Conservation (phyloP, 2,329 filamentous ascomycete genomes). For the Botryotinia convoluta region DNA sequence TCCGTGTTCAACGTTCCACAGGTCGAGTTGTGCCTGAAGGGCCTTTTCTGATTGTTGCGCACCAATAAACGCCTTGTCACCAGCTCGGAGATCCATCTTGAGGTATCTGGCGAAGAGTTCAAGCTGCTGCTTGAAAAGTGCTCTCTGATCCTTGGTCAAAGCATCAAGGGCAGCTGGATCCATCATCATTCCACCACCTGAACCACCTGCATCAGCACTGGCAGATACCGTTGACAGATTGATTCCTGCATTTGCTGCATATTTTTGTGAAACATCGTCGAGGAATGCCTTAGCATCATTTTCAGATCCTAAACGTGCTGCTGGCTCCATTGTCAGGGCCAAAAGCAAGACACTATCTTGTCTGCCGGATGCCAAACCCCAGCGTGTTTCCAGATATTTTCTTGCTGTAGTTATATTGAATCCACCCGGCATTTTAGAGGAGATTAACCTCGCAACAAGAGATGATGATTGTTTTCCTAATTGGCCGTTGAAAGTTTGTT, state of each 20-base stretch:
- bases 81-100: slow-evolving; percentile 94
- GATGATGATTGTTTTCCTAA: slow-evolving; percentile 95
- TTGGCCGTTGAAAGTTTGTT: slow-evolving; percentile 97
- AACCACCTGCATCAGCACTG: slow-evolving; percentile 68
- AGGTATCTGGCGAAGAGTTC: slow-evolving; percentile 93
- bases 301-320: slow-evolving; percentile 84
- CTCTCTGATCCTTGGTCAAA: slow-evolving; percentile 92
- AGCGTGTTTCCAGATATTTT: slow-evolving; percentile 92
- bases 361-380: slow-evolving; percentile 81
- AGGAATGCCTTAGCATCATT: slow-evolving; percentile 89
- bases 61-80: slow-evolving; percentile 86
- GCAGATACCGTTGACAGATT: slow-evolving; percentile 74
- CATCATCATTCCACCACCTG: slow-evolving; percentile 95
- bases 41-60: slow-evolving; percentile 83
- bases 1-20: slow-evolving; percentile 94
- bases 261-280: slow-evolving; percentile 85
- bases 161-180: slow-evolving; percentile 96
- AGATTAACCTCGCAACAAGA: slow-evolving; percentile 89
- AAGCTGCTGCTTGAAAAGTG: slow-evolving; percentile 96
- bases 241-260: slow-evolving; percentile 79
- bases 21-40: slow-evolving; percentile 87
- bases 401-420: slow-evolving; percentile 97
- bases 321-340: slow-evolving; percentile 88
- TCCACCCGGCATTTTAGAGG: slow-evolving; percentile 98
- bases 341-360: slow-evolving; percentile 89